Percentiles rank a stretch among this genome's conserved stretches.
phyloP scores from a whole-genome alignment of 768 basidiomycete species.

The Termitomyces titanicus region DNA sequence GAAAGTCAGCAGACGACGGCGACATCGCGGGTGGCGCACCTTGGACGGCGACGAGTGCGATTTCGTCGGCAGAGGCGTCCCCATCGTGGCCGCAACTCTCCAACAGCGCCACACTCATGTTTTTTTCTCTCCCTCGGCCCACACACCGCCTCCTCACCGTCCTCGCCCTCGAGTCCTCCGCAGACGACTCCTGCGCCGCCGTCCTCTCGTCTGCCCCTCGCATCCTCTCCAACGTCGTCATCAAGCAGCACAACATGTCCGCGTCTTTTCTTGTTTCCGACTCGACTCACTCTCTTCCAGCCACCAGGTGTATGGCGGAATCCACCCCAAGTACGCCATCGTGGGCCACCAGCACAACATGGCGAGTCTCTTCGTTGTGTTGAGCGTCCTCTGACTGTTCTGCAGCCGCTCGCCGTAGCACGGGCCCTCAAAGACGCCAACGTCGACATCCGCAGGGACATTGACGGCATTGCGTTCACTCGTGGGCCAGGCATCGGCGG shows the following conservation, averaged over 20 bases:
- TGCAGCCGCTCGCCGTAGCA: constrained; percentile 69
- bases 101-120: no score
- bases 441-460: constrained; percentile 47
- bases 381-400: neutral
- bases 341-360: constrained; percentile 77
- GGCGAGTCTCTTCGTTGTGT: constrained; percentile 32
- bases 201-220: constrained; percentile 68
- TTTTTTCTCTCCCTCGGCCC: neutral
- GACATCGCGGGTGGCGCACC: constrained; percentile 17
- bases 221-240: constrained; percentile 82
- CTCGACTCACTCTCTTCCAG: constrained; percentile 27
- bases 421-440: constrained; percentile 66
- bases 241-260: constrained; percentile 72
- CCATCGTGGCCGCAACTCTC: no score
- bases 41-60: constrained; percentile 52
- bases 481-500: constrained; percentile 84
- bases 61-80: constrained; percentile 33
- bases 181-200: constrained; percentile 92
- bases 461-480: constrained; percentile 90
- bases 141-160: constrained; percentile 47
- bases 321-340: constrained; percentile 76
- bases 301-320: constrained; percentile 64
- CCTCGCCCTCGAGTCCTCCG: constrained; percentile 80
- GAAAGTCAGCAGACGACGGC: neutral
- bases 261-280: constrained; percentile 17